These are phyloP conservation scores for Hypoxylon cercidicola DNA, from an alignment of 495 filamentous ascomycete species.

Conservation along the genomic window DNA sequence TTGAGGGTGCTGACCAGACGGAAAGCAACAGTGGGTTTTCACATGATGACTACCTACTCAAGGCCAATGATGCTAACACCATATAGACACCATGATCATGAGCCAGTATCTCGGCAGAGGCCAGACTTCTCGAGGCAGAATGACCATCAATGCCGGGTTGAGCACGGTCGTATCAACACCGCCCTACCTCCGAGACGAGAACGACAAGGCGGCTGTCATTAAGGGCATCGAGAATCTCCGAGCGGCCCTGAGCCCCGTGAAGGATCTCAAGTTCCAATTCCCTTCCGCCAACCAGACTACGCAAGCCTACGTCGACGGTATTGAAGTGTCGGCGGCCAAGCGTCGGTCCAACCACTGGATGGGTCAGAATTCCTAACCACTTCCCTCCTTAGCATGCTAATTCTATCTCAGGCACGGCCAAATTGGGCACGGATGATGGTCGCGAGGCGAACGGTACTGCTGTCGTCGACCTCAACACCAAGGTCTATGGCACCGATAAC, in stretches of 20 bases:
- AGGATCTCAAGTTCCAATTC: conserved; percentile 63
- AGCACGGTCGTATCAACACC: conserved; percentile 63
- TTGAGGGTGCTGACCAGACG: conserved; percentile 62
- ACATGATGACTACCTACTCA: background rate
- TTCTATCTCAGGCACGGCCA: conserved; percentile 57
- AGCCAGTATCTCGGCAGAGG: conserved; percentile 74
- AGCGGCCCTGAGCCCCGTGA: conserved; percentile 59
- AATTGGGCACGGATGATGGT: conserved; percentile 75
- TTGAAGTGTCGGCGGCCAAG: conserved; percentile 62
- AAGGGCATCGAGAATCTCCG: conserved; percentile 69
- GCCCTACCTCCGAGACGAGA: conserved; percentile 65
- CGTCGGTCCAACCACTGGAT: conserved; percentile 79
- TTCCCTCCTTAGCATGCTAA: conserved; percentile 14
- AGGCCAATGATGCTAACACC: conserved; percentile 26
- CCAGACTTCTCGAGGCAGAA: conserved; percentile 68
- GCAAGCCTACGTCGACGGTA: conserved; percentile 62
- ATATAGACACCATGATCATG: conserved; percentile 65
- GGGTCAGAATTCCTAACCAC: conserved; percentile 38
- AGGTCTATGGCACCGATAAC: conserved; percentile 78
- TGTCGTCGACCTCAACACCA: conserved; percentile 77
- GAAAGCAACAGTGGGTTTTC: conserved; percentile 52
- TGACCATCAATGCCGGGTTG: conserved; percentile 66
- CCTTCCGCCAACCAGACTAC: conserved; percentile 63
- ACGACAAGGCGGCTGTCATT: conserved; percentile 62
- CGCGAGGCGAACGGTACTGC: conserved; percentile 64